Conservation (phyloP, 2,329 filamentous ascomycete genomes). For the Pseudocercospora vitis region DNA sequence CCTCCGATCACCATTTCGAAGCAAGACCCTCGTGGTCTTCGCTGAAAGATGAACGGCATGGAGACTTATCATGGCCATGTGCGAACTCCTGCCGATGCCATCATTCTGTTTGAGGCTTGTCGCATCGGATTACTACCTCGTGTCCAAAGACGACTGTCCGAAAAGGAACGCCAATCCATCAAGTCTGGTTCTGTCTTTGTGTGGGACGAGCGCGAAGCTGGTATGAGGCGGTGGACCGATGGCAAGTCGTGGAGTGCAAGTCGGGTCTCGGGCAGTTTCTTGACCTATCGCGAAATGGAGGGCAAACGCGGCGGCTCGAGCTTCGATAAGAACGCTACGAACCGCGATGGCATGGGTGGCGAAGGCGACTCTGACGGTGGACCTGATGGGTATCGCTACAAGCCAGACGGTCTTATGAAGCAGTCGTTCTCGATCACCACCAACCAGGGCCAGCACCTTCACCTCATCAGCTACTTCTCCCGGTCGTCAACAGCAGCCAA, state of each 20-base stretch:
- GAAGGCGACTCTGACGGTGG: constrained; percentile 79
- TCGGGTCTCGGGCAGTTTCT: constrained; percentile 92
- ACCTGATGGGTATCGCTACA: constrained; percentile 89
- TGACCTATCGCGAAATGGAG: constrained; percentile 98
- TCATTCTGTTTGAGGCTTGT: constrained; percentile 98
- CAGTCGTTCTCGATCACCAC: constrained; percentile 99
- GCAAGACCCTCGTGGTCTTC: neutral
- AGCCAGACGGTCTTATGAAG: constrained; percentile 97
- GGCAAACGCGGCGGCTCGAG: constrained; percentile 82
- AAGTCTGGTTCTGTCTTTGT: constrained; percentile 97
- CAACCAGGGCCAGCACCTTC: constrained; percentile 82
- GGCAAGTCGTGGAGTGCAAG: constrained; percentile 99
- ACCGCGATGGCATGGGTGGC: constrained; percentile 74
- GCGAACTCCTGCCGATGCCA: constrained; percentile 92
- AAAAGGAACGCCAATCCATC: constrained; percentile 96
- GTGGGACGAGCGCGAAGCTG: constrained; percentile 98
- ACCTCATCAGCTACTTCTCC: constrained; percentile 96
- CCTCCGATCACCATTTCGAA: neutral
- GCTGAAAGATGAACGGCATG: constrained; percentile 55
- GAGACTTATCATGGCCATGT: constrained; percentile 96
- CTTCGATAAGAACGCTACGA: constrained; percentile 53
- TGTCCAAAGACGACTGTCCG: constrained; percentile 87
- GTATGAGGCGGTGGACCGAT: constrained; percentile 98
- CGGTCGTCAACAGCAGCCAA: constrained; percentile 71
- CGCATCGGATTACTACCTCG: constrained; percentile 83